Evolutionary conservation across 257 asterid species (phyloP).

Genomic region (Nicotiana tabacum): DNA sequence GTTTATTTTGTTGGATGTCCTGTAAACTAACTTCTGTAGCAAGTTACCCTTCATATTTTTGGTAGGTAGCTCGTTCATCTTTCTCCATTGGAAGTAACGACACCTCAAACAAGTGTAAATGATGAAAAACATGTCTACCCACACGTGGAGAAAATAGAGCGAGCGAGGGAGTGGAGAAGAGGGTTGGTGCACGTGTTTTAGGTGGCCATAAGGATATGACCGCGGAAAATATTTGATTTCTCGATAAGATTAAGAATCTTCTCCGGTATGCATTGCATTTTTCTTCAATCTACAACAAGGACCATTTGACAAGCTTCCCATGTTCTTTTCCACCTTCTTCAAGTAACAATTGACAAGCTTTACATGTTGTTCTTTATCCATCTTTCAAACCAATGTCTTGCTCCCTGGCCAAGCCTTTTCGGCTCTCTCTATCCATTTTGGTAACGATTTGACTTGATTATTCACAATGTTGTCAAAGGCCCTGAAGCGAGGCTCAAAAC

Average conservation of each 20-base stretch:
- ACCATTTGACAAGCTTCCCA: neutral
- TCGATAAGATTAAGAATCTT: neutral
- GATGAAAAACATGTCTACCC: neutral
- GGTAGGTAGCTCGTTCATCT: neutral
- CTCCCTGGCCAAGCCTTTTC: neutral
- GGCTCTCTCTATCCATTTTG: neutral
- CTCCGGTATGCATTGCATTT: neutral
- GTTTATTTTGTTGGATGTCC: neutral
- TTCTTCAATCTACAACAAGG: neutral
- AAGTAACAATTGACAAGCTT: neutral
- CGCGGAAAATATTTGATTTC: neutral
- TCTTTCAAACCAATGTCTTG: neutral
- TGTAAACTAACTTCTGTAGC: neutral
- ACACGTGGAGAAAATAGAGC: neutral
- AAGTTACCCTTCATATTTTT: neutral
- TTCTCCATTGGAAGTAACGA: neutral
- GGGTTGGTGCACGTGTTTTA: neutral
- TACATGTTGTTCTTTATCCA: neutral
- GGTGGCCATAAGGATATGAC: neutral
- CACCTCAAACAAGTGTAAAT: neutral
- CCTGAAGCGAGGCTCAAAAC: too few species aligned
- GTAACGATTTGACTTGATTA: neutral
- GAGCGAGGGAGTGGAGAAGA: neutral
- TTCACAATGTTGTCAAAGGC: too few species aligned
- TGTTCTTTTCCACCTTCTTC: neutral